phyloP scores from a whole-genome alignment of 2,329 filamentous ascomycete genomes.

The Scytalidium sp. region DNA sequence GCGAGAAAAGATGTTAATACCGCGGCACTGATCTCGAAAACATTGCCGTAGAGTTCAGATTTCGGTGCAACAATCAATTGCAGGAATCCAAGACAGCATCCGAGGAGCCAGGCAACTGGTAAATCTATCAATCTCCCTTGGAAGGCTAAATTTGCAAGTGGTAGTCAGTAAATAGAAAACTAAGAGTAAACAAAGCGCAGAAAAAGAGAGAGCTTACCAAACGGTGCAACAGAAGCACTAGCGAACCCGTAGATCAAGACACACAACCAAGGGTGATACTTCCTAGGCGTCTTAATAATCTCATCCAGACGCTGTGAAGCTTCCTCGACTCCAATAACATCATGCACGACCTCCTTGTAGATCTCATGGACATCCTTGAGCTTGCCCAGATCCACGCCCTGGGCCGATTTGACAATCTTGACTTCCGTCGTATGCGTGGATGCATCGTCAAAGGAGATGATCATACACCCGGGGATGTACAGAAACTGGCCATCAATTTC shows the following conservation, averaged over 20 bases:
- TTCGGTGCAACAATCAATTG: slow-evolving; percentile 68
- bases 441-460: slow-evolving; percentile 82
- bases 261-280: slow-evolving; percentile 47
- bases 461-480: slow-evolving; percentile 91
- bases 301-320: slow-evolving; percentile 60
- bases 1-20: slow-evolving; percentile 61
- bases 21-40: slow-evolving; percentile 62
- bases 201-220: slow-evolving; percentile 31
- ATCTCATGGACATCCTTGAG: slow-evolving; percentile 72
- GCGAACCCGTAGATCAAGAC: slow-evolving; percentile 71
- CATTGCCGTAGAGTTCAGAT: slow-evolving; percentile 65
- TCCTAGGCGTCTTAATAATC: slow-evolving; percentile 42
- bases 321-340: slow-evolving; percentile 69
- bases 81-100: slow-evolving; percentile 65
- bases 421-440: slow-evolving; percentile 76
- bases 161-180: background rate
- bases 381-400: slow-evolving; percentile 72
- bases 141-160: slow-evolving; percentile 51
- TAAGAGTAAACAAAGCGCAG: background rate
- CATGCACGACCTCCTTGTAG: slow-evolving; percentile 81
- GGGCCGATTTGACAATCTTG: slow-evolving; percentile 65
- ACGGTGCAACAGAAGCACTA: slow-evolving; percentile 68
- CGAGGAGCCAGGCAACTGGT: slow-evolving; percentile 68
- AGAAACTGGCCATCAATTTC: slow-evolving; percentile 88
- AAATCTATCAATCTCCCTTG: slow-evolving; percentile 68